These are phyloP conservation scores for Gossypium australe DNA, from an alignment of 345 rosid genomes.

Conservation along the genomic window DNA sequence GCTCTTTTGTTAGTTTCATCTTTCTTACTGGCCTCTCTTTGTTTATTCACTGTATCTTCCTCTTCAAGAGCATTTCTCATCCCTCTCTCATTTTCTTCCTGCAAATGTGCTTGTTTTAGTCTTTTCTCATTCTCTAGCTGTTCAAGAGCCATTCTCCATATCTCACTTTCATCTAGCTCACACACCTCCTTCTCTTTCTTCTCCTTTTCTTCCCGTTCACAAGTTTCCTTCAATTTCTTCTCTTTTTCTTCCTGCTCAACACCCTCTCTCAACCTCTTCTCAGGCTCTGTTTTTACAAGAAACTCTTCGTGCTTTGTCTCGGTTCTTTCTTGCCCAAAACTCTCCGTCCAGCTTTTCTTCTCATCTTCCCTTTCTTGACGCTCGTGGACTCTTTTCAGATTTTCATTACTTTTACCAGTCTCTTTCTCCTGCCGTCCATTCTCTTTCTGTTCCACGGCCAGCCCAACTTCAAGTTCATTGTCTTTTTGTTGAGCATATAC, in stretches of 20 bases:
- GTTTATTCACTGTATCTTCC: slow-evolving; percentile 33
- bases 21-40: slow-evolving; percentile 35
- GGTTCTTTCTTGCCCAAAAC: slow-evolving; percentile 26
- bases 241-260: slow-evolving; percentile 32
- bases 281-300: slow-evolving; percentile 30
- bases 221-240: slow-evolving; percentile 31
- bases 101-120: slow-evolving; percentile 32
- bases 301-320: slow-evolving; percentile 30
- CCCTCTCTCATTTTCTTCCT: slow-evolving; percentile 30
- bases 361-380: slow-evolving; percentile 21
- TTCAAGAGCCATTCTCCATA: slow-evolving; percentile 33
- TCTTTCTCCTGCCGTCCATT: slow-evolving; percentile 26
- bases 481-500: slow-evolving; percentile 26
- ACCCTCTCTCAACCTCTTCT: slow-evolving; percentile 26
- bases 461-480: slow-evolving; percentile 25
- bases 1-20: slow-evolving; percentile 38
- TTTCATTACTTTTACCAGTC: slow-evolving; percentile 18
- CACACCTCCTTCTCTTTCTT: slow-evolving; percentile 28
- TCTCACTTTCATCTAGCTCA: slow-evolving; percentile 45
- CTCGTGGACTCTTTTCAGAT: slow-evolving; percentile 12
- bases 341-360: slow-evolving; percentile 39
- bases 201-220: slow-evolving; percentile 36
- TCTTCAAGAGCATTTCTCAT: slow-evolving; percentile 20
- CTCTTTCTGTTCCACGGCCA: slow-evolving; percentile 26
- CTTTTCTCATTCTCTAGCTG: slow-evolving; percentile 41